Conservation (phyloP, 441 rosid species). For the Syzygium syzygioides region DNA sequence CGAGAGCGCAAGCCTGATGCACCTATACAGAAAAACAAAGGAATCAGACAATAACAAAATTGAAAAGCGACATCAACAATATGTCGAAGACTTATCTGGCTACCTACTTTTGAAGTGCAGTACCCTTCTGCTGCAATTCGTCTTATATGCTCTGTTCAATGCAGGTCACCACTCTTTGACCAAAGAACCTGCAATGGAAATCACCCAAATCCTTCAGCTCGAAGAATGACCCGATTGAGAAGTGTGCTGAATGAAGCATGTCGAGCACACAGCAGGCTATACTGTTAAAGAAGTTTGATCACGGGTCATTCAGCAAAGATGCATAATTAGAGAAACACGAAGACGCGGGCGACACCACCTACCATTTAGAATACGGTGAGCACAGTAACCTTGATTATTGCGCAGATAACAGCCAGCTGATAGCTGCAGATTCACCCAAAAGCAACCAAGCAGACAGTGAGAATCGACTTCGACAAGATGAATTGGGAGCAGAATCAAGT, state of each 20-base stretch:
- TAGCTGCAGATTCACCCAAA: constrained; percentile 75
- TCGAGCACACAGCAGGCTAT: neutral
- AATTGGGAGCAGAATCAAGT: neutral
- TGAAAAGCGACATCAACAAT: too few species aligned
- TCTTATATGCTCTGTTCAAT: too few species aligned
- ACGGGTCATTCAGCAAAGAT: neutral
- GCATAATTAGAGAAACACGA: neutral
- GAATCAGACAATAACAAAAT: too few species aligned
- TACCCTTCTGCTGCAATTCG: too few species aligned
- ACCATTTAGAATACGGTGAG: constrained; percentile 88
- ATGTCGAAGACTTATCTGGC: too few species aligned
- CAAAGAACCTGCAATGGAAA: neutral
- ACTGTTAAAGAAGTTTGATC: neutral
- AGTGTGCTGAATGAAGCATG: neutral
- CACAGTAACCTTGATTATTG: constrained; percentile 82
- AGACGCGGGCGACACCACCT: neutral
- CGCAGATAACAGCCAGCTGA: constrained; percentile 83
- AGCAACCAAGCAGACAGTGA: neutral
- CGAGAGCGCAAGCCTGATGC: too few species aligned
- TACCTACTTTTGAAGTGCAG: too few species aligned
- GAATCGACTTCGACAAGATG: neutral
- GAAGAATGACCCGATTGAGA: neutral
- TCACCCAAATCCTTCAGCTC: neutral
- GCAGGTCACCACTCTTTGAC: neutral
- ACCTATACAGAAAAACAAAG: too few species aligned